phyloP scores from a whole-genome alignment of 345 rosid species.

The Dovyalis caffra region DNA sequence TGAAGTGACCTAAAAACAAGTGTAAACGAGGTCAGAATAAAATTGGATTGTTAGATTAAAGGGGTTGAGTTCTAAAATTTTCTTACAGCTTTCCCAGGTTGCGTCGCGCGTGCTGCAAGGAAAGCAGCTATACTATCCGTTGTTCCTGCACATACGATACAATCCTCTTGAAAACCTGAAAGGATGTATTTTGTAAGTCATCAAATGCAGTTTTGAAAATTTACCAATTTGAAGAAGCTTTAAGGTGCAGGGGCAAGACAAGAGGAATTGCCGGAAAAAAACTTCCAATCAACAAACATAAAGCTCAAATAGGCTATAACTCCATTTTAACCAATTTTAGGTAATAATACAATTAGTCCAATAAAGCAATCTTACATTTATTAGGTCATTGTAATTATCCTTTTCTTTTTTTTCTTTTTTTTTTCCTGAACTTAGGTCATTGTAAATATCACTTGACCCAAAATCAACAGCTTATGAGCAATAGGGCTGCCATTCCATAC shows the following conservation, averaged over 20 bases:
- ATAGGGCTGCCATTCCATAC: background rate
- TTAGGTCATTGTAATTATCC: background rate
- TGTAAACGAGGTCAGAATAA: background rate
- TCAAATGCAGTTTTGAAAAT: conserved; percentile 4
- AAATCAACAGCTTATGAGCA: background rate
- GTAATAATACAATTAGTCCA: background rate
- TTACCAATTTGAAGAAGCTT: background rate
- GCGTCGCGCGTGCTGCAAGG: conserved; percentile 83
- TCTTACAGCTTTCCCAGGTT: conserved; percentile 86
- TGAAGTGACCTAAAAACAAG: conserved; percentile 71
- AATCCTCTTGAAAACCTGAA: conserved; percentile 76
- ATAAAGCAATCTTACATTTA: background rate
- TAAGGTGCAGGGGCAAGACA: background rate
- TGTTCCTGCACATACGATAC: conserved; percentile 79
- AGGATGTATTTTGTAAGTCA: conserved; percentile 5
- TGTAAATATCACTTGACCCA: background rate
- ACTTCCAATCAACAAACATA: background rate
- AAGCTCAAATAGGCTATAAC: background rate
- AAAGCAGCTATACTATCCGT: conserved; percentile 96
- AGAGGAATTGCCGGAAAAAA: background rate
- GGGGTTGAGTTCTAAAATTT: background rate
- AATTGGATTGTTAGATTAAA: background rate
- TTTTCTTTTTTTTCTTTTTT: no score
- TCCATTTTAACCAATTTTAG: background rate
- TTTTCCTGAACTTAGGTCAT: no score